Conservation (phyloP, 108 stramenopile genomes). For the Skeletonema marinoi region DNA sequence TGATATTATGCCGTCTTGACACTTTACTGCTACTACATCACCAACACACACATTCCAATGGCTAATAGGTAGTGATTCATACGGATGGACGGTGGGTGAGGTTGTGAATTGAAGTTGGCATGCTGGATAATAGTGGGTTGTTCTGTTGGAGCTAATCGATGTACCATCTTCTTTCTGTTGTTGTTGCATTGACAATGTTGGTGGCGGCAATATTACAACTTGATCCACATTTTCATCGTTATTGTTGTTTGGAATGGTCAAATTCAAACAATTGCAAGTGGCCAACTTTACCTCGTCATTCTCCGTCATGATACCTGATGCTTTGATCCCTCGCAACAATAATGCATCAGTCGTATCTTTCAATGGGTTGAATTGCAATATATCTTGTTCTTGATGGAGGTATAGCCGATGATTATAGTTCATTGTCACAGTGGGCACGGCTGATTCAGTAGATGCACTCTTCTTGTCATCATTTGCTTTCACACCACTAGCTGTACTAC, state of each 20-base stretch:
- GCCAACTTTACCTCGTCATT: background rate
- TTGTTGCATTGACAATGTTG: background rate
- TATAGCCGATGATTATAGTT: constrained; percentile 10
- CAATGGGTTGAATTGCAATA: background rate
- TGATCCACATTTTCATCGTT: background rate
- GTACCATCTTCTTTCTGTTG: background rate
- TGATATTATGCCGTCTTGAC: background rate
- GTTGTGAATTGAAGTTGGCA: background rate
- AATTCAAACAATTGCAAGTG: constrained; percentile 3
- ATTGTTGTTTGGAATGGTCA: background rate
- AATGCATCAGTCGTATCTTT: background rate
- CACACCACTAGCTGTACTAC: background rate
- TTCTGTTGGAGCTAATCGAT: background rate
- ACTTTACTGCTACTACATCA: constrained; percentile 45
- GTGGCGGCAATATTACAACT: background rate
- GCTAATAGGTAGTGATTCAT: constrained; percentile 2
- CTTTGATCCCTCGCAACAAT: constrained; percentile 8
- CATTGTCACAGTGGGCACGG: constrained; percentile 10
- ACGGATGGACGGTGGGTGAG: background rate
- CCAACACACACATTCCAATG: constrained; percentile 35
- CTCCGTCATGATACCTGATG: constrained; percentile 1
- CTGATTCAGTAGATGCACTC: background rate
- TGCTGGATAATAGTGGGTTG: background rate
- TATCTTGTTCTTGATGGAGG: constrained; percentile 16
- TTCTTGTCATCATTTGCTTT: background rate